Evolutionary conservation across 192 early-diverging fungal species (phyloP).

Genomic region (Coemansia sp.): DNA sequence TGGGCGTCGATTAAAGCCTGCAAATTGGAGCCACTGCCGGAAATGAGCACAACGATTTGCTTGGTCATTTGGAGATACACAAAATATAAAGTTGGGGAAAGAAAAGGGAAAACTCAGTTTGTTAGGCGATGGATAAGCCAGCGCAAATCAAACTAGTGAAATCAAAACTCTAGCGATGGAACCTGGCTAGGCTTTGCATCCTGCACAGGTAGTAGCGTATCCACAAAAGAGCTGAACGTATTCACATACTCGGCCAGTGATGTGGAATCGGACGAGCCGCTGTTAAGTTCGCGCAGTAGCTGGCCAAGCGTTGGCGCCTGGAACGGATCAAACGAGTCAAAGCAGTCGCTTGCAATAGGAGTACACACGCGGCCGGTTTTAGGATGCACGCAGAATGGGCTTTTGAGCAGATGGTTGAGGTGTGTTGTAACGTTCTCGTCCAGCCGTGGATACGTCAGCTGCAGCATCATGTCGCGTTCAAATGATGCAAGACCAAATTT

Average conservation of each 20-base stretch:
- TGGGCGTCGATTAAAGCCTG: constrained; percentile 93
- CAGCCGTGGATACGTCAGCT: constrained; percentile 89
- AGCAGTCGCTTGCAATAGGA: constrained; percentile 76
- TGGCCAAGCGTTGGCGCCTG: constrained; percentile 70
- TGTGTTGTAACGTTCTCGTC: constrained; percentile 89
- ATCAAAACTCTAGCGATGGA: not conserved
- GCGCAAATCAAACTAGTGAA: not conserved
- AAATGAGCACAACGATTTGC: constrained; percentile 87
- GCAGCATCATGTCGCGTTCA: constrained; percentile 79
- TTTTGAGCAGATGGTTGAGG: constrained; percentile 94
- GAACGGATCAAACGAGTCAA: constrained; percentile 83
- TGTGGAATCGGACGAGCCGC: constrained; percentile 44
- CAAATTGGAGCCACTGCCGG: constrained; percentile 92
- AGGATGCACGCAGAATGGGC: constrained; percentile 96
- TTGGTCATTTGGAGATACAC: constrained; percentile 21
- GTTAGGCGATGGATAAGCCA: not conserved
- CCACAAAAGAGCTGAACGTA: constrained; percentile 69
- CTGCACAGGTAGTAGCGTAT: constrained; percentile 15
- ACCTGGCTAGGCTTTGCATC: not conserved
- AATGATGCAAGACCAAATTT: constrained; percentile 41
- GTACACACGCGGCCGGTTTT: constrained; percentile 94
- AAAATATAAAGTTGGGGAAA: not conserved
- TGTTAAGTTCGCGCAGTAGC: constrained; percentile 68
- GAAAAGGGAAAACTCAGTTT: not conserved
- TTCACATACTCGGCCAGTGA: constrained; percentile 63